Evolutionary conservation across 345 rosid genomes (phyloP).

Genomic region (Murraya paniculata): DNA sequence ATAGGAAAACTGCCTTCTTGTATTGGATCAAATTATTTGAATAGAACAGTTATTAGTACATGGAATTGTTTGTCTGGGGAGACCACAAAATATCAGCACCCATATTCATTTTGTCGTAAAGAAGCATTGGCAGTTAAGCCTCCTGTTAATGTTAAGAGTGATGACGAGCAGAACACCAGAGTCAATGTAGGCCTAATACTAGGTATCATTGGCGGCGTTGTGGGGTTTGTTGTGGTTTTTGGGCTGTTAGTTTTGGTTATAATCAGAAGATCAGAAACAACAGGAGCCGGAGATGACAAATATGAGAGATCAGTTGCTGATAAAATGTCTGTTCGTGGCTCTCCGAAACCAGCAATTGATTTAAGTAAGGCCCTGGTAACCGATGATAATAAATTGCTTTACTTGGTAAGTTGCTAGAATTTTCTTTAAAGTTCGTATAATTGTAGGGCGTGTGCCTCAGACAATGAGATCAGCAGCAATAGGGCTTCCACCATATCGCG

Average conservation of each 20-base stretch:
- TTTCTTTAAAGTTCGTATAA: background rate
- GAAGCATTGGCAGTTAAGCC: constrained; percentile 80
- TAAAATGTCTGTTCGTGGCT: constrained; percentile 50
- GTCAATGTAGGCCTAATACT: constrained; percentile 49
- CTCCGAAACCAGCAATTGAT: constrained; percentile 48
- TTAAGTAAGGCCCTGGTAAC: constrained; percentile 46
- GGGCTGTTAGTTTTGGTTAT: constrained; percentile 43
- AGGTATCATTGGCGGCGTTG: constrained; percentile 55
- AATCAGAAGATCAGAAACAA: constrained; percentile 42
- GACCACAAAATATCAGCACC: constrained; percentile 55
- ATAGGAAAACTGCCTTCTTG: constrained; percentile 71
- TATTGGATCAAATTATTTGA: constrained; percentile 38
- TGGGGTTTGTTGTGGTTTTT: constrained; percentile 36
- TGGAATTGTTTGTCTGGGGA: constrained; percentile 76
- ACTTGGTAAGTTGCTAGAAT: background rate
- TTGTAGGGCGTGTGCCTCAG: constrained; percentile 75
- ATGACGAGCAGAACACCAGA: constrained; percentile 25
- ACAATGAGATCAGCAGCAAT: constrained; percentile 81
- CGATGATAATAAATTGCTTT: too few relatives aligned
- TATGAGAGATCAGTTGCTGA: constrained; percentile 38
- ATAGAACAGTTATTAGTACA: constrained; percentile 55
- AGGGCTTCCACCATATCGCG: constrained; percentile 72
- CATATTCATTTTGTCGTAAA: constrained; percentile 64
- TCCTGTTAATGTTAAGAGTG: constrained; percentile 15
- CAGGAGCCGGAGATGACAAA: constrained; percentile 27